Conservation (phyloP, 495 filamentous ascomycete genomes). For the Aspergillus nidulans region DNA sequence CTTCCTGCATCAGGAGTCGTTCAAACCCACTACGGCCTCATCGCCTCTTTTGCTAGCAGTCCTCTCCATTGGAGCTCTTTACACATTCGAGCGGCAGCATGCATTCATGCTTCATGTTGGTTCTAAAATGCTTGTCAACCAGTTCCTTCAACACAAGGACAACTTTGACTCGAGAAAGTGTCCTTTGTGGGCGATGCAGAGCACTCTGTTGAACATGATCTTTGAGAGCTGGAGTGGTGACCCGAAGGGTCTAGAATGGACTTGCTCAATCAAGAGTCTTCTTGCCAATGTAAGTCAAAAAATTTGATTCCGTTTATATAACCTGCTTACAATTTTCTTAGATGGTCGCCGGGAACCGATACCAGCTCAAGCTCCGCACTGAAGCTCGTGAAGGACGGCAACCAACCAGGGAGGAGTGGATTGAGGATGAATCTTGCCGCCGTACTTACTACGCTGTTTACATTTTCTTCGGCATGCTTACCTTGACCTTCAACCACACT, state of each 20-base stretch:
- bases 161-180: constrained; percentile 99
- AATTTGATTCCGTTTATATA: background rate
- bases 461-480: constrained; percentile 96
- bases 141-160: constrained; percentile 95
- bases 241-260: constrained; percentile 96
- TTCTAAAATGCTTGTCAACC: constrained; percentile 92
- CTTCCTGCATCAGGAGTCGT: constrained; percentile 91
- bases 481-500: constrained; percentile 95
- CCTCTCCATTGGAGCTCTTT: constrained; percentile 91
- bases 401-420: constrained; percentile 85
- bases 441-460: constrained; percentile 99
- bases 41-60: constrained; percentile 84
- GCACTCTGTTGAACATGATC: constrained; percentile 93
- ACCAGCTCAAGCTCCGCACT: constrained; percentile 87
- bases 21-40: constrained; percentile 70
- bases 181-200: constrained; percentile 96
- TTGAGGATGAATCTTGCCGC: constrained; percentile 93
- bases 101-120: constrained; percentile 97
- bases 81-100: constrained; percentile 94
- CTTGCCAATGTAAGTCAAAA: constrained; percentile 63
- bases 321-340: constrained; percentile 3
- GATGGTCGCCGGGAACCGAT: constrained; percentile 96
- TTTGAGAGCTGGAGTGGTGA: constrained; percentile 99
- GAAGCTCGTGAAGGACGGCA: constrained; percentile 77
- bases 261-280: constrained; percentile 95